Base-by-base conservation (phyloP, 2,329 filamentous ascomycete species). In the Claviceps sp. region DNA sequence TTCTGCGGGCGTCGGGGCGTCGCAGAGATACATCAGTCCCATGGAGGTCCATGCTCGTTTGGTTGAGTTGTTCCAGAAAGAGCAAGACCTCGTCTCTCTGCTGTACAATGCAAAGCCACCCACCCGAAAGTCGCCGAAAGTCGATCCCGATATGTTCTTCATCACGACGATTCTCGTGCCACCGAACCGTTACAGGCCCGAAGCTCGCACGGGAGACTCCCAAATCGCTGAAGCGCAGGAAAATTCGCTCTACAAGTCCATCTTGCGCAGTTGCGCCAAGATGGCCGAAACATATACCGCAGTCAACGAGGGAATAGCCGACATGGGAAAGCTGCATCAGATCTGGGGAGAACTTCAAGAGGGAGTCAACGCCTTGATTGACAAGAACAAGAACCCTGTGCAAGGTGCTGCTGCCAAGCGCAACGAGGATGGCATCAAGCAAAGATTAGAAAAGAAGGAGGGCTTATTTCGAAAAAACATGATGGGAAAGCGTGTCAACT, bases 401-500 rank as follows among this genome's bases (percentile, higher is more conserved):
- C 83, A 86, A 57, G 89, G 89, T 50, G 76, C 81, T 17, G 87
- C 89, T 30, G 87, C 83, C 14, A 84, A 85, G 61, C 78, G 83
- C 52, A 85, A 88, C 50, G 87, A 94, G 56, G 90, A 95, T 57
- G 93, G 94, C 60, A 95, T 98, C 71, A 98, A 98, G 71, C 93
- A 98, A 65, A 86, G 90, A 64, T 77, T 98, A 30, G 93, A 98
- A 70, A 98, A 98, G 76, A 98, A 98, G 70, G 94, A 98, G 64
- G 93, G 93, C 58, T 76, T 98, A 34, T 98, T 98, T 75, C 80
- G 93, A 61, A 97, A 95, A 74, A 96, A 98, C 70, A 97, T 98
- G 93, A 98, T 98, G 93, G 93, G 93, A 55, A 98, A 98, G 75
- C 89, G 93, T 74, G 93, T 98, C 71, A 97, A 98, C 68, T 97